Evolutionary conservation across 768 basidiomycete species (phyloP).

Genomic region (Boletales sp.): DNA sequence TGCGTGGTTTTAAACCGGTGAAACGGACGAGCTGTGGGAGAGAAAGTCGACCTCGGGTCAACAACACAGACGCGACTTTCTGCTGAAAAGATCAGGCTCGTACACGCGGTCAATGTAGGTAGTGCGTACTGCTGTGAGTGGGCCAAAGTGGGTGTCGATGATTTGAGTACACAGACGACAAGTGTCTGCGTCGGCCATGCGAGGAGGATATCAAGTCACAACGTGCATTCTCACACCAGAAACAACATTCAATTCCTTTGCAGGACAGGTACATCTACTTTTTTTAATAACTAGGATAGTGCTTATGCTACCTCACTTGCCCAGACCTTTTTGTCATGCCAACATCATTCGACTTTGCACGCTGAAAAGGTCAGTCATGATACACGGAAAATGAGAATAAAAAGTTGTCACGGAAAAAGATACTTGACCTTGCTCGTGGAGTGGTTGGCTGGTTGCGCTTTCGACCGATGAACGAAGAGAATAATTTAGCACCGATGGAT

Average conservation of each 20-base stretch:
- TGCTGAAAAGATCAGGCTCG: conserved; percentile 27
- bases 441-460: too few relatives aligned
- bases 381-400: conserved; percentile 8
- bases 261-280: conserved; percentile 12
- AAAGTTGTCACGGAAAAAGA: conserved; percentile 10
- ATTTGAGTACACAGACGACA: conserved; percentile 60
- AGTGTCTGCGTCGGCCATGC: conserved; percentile 65
- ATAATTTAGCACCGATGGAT: conserved; percentile 27
- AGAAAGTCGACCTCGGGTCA: conserved; percentile 82
- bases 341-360: conserved; percentile 8
- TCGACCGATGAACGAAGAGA: conserved; percentile 10
- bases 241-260: conserved; percentile 9
- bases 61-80: conserved; percentile 69
- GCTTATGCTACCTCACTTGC: background rate
- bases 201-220: background rate
- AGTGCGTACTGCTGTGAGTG: conserved; percentile 56
- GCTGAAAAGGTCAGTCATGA: conserved; percentile 31
- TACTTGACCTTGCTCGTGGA: conserved; percentile 27
- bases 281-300: too few relatives aligned
- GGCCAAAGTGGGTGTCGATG: conserved; percentile 62
- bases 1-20: conserved; percentile 63
- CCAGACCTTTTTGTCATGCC: conserved; percentile 1
- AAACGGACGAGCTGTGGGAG: conserved; percentile 65
- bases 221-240: background rate
- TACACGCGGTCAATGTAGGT: background rate